Base-by-base conservation (phyloP, 2,329 filamentous ascomycete genomes). In the Diaporthe caulivora region DNA sequence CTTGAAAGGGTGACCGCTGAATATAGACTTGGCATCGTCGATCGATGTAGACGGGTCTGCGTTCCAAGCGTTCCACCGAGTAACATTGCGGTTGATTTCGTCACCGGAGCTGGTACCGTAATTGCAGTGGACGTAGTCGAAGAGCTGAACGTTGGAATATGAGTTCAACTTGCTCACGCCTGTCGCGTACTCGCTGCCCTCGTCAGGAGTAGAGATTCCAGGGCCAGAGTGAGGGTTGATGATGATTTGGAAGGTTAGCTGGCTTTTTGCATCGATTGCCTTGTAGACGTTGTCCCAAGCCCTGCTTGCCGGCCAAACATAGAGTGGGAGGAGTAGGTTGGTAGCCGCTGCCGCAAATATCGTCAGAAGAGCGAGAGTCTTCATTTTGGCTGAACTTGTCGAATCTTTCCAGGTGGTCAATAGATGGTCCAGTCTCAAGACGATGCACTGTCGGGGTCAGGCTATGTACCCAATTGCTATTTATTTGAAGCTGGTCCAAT, bases 171-270 rank as follows among this genome's bases (percentile, higher is more conserved):
- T 58, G 24, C 55, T 53, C 9, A 51, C 54, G 24, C 55, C 71
- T 21, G 54, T 29, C 1, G 31, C 62, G 71, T 71, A 58, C 17
- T 64, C 67, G 21, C 69, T 44, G 24, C 62, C 60, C 54, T 73
- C 37, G 13, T 29, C 54, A 11, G 55, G 62, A 21, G 11, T 26
- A 11, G 73, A 26, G 70, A 29, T 60, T 15, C 60, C 71, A 37
- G 74, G 74, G 54, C 74, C 74, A 42, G 49, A 58, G 54, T 70
- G 47, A 17, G 60, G 47, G 60, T 75, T 73, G 40, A 75, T 34
- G 51, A 75, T 60, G 31, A 75, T 60, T 40, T 73, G 71, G 62
- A 68, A 75, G 2, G 51, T 29, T 11, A 75, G 44, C n/a, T 60
- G 24, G 13, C 67, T 72, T 54, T 75, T 51, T 7, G 71, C 74